phyloP scores from a whole-genome alignment of 2,329 filamentous ascomycete species.

The Ophiostoma ulmi region DNA sequence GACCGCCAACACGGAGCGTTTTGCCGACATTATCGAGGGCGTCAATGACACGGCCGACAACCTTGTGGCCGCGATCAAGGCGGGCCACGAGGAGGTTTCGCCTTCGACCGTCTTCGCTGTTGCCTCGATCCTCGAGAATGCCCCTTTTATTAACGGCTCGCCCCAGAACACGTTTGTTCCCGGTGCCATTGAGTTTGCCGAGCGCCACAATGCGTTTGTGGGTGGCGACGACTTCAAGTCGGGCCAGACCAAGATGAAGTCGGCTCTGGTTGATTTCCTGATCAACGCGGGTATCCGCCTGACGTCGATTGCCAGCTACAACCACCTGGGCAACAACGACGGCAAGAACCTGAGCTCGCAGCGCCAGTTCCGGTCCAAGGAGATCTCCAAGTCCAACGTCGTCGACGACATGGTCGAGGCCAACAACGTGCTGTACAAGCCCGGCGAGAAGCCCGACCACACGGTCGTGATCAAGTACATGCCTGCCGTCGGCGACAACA shows the following conservation, averaged over 20 bases:
- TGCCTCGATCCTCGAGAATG: conserved; percentile 81
- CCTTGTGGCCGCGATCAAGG: conserved; percentile 78
- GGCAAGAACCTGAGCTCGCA: conserved; percentile 98
- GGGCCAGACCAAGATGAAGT: conserved; percentile 99
- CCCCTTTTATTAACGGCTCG: conserved; percentile 97
- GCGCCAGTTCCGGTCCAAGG: conserved; percentile 98
- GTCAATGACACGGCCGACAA: conserved; percentile 97
- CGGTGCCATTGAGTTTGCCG: conserved; percentile 81
- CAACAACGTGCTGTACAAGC: conserved; percentile 83
- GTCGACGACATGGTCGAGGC: conserved; percentile 99
- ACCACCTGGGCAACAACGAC: conserved; percentile 98
- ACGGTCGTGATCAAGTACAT: conserved; percentile 99
- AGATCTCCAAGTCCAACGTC: conserved; percentile 98
- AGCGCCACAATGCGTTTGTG: conserved; percentile 82
- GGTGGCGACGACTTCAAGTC: conserved; percentile 99
- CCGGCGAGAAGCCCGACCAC: conserved; percentile 94
- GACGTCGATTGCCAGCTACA: conserved; percentile 97
- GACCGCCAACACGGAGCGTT: conserved; percentile 99
- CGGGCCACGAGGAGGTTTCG: conserved; percentile 83
- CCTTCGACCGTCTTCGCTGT: conserved; percentile 96
- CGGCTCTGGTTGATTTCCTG: conserved; percentile 93
- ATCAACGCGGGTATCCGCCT: conserved; percentile 99
- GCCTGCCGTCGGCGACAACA: conserved; percentile 97
- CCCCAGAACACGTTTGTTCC: conserved; percentile 99
- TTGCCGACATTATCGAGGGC: conserved; percentile 77